These are phyloP conservation scores for Xylariomycetidae sp. DNA, from an alignment of 2,329 filamentous ascomycete species.

Conservation along the genomic window DNA sequence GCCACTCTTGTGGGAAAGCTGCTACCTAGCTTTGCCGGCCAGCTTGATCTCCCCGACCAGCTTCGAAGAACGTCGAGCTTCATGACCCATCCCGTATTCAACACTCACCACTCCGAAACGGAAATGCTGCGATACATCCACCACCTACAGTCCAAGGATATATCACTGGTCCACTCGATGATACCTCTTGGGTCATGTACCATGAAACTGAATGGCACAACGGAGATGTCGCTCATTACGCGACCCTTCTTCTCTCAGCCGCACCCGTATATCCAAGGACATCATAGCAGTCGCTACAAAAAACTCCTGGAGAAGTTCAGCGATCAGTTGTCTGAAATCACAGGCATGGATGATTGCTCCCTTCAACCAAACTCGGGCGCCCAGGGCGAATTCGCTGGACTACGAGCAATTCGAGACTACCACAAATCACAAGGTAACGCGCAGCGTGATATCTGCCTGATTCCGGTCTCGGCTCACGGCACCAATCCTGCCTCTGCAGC, in stretches of 20 bases:
- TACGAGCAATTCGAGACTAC: slow-evolving; percentile 82
- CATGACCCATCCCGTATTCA: slow-evolving; percentile 89
- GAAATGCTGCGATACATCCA: slow-evolving; percentile 91
- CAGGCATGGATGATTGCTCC: slow-evolving; percentile 83
- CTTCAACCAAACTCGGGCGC: slow-evolving; percentile 94
- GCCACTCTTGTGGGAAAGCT: too few species aligned
- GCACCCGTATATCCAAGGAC: slow-evolving; percentile 68
- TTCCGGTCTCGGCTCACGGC: slow-evolving; percentile 90
- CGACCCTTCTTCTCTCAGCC: slow-evolving; percentile 70
- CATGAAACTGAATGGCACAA: slow-evolving; percentile 95
- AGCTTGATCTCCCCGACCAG: slow-evolving; percentile 45
- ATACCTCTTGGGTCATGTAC: slow-evolving; percentile 95
- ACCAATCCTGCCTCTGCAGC: slow-evolving; percentile 93
- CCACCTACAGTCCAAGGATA: slow-evolving; percentile 87
- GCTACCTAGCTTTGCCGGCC: too few species aligned
- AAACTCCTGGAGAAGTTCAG: slow-evolving; percentile 68
- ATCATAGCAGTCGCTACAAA: slow-evolving; percentile 58
- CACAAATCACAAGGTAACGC: slow-evolving; percentile 64
- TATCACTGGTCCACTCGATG: slow-evolving; percentile 95
- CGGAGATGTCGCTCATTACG: slow-evolving; percentile 85
- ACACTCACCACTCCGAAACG: slow-evolving; percentile 90
- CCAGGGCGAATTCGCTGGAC: slow-evolving; percentile 88
- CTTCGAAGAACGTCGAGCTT: slow-evolving; percentile 69
- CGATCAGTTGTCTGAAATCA: slow-evolving; percentile 71
- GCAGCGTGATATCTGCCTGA: slow-evolving; percentile 87